Evolutionary conservation across 2,329 filamentous ascomycete genomes (phyloP).

Genomic region (Trichoderma harzianum): DNA sequence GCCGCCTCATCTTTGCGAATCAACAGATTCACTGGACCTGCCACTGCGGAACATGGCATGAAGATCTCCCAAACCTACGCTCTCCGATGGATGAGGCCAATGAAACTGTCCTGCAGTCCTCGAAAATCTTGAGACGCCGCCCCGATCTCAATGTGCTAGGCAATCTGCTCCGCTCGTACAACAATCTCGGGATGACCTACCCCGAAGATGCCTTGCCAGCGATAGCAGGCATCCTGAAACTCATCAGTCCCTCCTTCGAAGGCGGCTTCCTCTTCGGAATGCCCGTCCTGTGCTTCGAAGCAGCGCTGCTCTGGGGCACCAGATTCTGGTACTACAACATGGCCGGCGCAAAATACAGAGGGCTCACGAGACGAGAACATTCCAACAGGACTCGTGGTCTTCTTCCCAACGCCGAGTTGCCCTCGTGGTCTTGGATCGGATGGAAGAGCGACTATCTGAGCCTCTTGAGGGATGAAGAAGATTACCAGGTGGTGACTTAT

Average conservation of each 20-base stretch:
- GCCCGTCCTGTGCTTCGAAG: background rate
- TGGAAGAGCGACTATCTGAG: background rate
- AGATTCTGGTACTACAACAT: background rate
- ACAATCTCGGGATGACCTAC: background rate
- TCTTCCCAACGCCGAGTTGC: background rate
- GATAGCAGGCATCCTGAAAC: background rate
- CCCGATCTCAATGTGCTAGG: background rate
- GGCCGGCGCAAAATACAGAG: background rate
- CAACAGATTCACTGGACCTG: background rate
- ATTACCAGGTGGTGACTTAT: background rate
- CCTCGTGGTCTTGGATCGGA: background rate
- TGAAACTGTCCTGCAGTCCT: background rate
- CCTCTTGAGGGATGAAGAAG: background rate
- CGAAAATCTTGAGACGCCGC: background rate
- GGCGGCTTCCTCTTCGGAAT: background rate
- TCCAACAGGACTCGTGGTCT: background rate
- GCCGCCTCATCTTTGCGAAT: background rate
- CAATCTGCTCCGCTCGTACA: background rate
- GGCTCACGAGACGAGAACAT: background rate
- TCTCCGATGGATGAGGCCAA: background rate
- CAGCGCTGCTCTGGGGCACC: background rate
- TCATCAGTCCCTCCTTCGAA: background rate
- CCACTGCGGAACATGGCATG: background rate
- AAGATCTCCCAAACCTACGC: background rate
- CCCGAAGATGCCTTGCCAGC: background rate